A percentile compares a stretch with the other conserved stretches of the same genome.
phyloP scores from a whole-genome alignment of 2,329 filamentous ascomycete species.

The Colletotrichum liriopes region DNA sequence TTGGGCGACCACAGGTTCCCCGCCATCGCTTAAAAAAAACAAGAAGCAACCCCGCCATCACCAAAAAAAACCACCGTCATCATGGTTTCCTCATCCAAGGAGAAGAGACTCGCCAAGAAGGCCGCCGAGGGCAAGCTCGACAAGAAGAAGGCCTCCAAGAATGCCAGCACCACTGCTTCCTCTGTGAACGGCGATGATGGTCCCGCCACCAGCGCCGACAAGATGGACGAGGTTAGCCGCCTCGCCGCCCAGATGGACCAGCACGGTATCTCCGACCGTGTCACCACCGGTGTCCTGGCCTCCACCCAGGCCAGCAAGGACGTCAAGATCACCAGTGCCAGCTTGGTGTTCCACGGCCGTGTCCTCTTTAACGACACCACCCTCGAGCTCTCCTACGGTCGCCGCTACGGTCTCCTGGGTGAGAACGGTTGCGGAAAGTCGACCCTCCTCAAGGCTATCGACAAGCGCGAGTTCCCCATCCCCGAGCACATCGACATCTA shows the following conservation, averaged over 20 bases:
- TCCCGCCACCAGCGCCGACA: slow-evolving; percentile 79
- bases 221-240: slow-evolving; percentile 87
- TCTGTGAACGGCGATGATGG: slow-evolving; percentile 82
- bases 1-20: slow-evolving; percentile 37
- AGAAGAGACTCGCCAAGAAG: slow-evolving; percentile 81
- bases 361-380: slow-evolving; percentile 96
- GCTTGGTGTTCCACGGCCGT: slow-evolving; percentile 96
- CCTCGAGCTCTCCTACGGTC: slow-evolving; percentile 92
- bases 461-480: slow-evolving; percentile 93
- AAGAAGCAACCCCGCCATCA: slow-evolving; percentile 38
- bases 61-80: slow-evolving; percentile 53
- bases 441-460: slow-evolving; percentile 96
- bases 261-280: slow-evolving; percentile 95
- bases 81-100: slow-evolving; percentile 78
- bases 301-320: slow-evolving; percentile 90
- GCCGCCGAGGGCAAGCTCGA: slow-evolving; percentile 76
- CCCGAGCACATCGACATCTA: slow-evolving; percentile 98
- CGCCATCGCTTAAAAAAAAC: slow-evolving; percentile 42
- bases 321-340: slow-evolving; percentile 95
- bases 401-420: slow-evolving; percentile 93
- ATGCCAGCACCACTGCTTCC: slow-evolving; percentile 64
- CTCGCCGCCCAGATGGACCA: slow-evolving; percentile 95
- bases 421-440: slow-evolving; percentile 99
- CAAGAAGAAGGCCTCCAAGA: slow-evolving; percentile 79
- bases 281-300: slow-evolving; percentile 95